A percentile compares a stretch with the other conserved stretches of the same genome.
These are phyloP conservation scores for Schwanniomyces sp. DNA, from an alignment of 805 yeast genomes.

Conservation along the genomic window DNA sequence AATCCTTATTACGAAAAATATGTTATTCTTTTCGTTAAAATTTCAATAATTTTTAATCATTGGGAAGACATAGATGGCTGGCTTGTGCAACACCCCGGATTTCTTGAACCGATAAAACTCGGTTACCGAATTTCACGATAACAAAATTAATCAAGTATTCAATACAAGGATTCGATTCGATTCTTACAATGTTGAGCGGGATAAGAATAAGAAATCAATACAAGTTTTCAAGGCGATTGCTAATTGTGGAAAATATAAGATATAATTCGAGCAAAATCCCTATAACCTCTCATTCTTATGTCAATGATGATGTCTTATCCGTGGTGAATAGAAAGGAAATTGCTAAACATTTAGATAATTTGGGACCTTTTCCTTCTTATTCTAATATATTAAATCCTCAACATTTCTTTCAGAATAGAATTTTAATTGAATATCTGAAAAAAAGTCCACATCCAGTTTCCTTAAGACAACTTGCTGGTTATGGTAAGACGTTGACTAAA, in stretches of 20 bases:
- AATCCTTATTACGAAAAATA: neutral
- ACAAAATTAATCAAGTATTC: neutral
- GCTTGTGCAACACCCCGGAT: constrained; percentile 1
- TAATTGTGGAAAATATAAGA: neutral
- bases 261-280: constrained; percentile 1
- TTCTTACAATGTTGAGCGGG: neutral
- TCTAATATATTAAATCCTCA: constrained; percentile 51
- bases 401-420: constrained; percentile 84
- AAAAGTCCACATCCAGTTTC: constrained; percentile 86
- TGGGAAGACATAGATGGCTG: neutral
- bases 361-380: constrained; percentile 43
- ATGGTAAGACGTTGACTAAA: constrained; percentile 74
- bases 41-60: neutral
- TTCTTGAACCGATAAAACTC: neutral
- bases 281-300: constrained; percentile 29
- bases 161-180: neutral
- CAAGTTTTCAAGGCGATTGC: neutral
- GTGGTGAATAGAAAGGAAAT: constrained; percentile 19
- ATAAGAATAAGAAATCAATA: neutral
- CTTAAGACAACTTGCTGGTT: constrained; percentile 84
- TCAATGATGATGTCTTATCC: constrained; percentile 35
- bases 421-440: constrained; percentile 60
- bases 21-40: neutral
- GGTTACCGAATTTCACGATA: neutral
- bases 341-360: constrained; percentile 25